Base-by-base conservation (phyloP, 768 basidiomycete genomes). In the Gymnopilus junonius region DNA sequence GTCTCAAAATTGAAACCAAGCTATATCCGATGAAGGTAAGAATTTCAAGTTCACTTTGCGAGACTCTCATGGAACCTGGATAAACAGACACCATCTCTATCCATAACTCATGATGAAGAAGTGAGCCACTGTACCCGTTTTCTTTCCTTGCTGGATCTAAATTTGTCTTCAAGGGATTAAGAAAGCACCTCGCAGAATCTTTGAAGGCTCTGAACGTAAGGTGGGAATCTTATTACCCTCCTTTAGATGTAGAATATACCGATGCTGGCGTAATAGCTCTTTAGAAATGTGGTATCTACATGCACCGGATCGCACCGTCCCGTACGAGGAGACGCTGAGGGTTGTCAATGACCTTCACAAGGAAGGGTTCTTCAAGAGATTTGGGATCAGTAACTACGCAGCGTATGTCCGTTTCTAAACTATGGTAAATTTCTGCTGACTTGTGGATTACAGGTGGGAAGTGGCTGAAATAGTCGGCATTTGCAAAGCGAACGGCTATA, bases 401-500 rank as follows among this genome's bases (percentile, higher is more conserved):
- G 79, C 88, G 83, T 85, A 37, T 57, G 71, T 71, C 15, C 23
- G 4, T 3, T 43, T 20, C 35, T 57, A 51, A 8, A 15, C 32
- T 17, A 15, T 37, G 46, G 10, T 34, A 4, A 12, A 21, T 14
- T 55, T 45, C n/a, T n/a, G 21, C 27, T 46, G 34, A 55, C 15
- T 56, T 17, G 39, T 46, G 17, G 12, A 31, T 21, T 12, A 12
- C 46, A 80, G 86, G 0, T 88, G 85, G 85, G 86, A 89, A 72
- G 85, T 87, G n/a, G 85, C 86, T 5, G 86, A 88, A 67, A 79
- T 88, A 25, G 82, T 87, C 1, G 77, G 79, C 0, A 87, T 88
- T 29, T 87, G 85, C 73, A 82, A 78, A 57, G 76, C 78, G 4
- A 84, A 86, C 20, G 82, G 82, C 3, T 88, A 81, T 64, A 79